A percentile compares a stretch with the other conserved stretches of the same genome.
phyloP scores from a whole-genome alignment of 169 alveolate species.

The Theileria annulata region DNA sequence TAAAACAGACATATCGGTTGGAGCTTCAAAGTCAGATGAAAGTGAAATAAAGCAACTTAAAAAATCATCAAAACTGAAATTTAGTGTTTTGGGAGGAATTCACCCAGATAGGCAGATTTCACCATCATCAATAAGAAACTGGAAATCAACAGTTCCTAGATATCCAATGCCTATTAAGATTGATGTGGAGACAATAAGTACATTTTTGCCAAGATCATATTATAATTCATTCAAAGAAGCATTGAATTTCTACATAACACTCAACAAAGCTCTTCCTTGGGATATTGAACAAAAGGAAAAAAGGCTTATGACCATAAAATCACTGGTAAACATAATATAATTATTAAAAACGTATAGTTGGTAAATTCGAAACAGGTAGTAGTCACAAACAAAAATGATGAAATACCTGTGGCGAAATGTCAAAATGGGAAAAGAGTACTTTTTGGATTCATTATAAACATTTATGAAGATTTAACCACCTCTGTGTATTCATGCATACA shows the following conservation, averaged over 20 bases:
- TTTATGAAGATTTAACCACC: slow-evolving; percentile 16
- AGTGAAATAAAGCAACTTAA: slow-evolving; percentile 27
- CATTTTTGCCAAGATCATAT: slow-evolving; percentile 28
- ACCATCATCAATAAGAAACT: slow-evolving; percentile 43
- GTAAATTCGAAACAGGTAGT: slow-evolving; percentile 15
- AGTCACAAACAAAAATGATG: not conserved
- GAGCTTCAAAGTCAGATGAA: slow-evolving; percentile 6
- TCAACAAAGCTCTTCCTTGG: slow-evolving; percentile 63
- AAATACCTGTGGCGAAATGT: slow-evolving; percentile 27
- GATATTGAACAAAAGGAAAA: slow-evolving; percentile 49
- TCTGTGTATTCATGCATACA: slow-evolving; percentile 29
- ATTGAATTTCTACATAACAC: slow-evolving; percentile 44
- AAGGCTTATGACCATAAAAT: slow-evolving; percentile 28
- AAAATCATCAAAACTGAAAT: slow-evolving; percentile 43
- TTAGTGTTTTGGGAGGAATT: slow-evolving; percentile 66
- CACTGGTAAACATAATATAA: not conserved
- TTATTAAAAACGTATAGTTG: slow-evolving; percentile 20
- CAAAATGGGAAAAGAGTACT: slow-evolving; percentile 35
- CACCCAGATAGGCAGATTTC: slow-evolving; percentile 54
- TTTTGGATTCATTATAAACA: slow-evolving; percentile 51
- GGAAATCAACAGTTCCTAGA: slow-evolving; percentile 61
- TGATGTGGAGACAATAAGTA: slow-evolving; percentile 21
- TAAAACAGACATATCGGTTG: slow-evolving; percentile 8
- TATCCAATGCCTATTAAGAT: slow-evolving; percentile 63
- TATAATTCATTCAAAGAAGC: slow-evolving; percentile 48